A percentile compares a stretch with the other conserved stretches of the same genome.
phyloP scores from a whole-genome alignment of 2,329 filamentous ascomycete species.

The Cordyceps farinosa region DNA sequence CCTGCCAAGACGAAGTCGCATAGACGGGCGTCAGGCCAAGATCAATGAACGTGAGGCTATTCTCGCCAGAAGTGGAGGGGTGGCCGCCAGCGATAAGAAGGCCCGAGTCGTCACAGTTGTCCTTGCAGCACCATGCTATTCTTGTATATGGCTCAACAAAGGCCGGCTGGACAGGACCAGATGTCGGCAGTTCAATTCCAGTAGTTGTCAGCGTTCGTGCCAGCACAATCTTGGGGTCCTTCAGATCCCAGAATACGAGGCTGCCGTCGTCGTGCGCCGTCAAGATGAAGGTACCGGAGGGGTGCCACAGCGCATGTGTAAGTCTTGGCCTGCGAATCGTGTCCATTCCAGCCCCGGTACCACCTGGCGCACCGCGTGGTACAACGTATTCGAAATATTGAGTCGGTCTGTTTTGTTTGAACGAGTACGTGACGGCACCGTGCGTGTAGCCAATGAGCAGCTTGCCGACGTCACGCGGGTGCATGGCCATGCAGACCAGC shows the following conservation, averaged over 20 bases:
- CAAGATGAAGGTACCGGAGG: slow-evolving; percentile 83
- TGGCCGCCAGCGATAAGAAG: slow-evolving; percentile 82
- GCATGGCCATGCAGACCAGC: slow-evolving; percentile 76
- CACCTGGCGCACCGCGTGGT: slow-evolving; percentile 77
- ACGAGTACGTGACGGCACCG: slow-evolving; percentile 86
- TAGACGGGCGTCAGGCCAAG: slow-evolving; percentile 86
- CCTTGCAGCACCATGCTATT: slow-evolving; percentile 90
- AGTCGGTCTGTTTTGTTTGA: slow-evolving; percentile 80
- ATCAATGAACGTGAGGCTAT: slow-evolving; percentile 84
- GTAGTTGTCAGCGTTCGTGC: slow-evolving; percentile 75
- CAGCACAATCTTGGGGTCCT: slow-evolving; percentile 79
- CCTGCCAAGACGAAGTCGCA: slow-evolving; percentile 85
- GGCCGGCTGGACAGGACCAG: slow-evolving; percentile 48
- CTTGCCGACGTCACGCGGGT: slow-evolving; percentile 88
- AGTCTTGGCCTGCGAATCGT: slow-evolving; percentile 67
- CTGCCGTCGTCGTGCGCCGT: slow-evolving; percentile 89
- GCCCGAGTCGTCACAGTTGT: slow-evolving; percentile 89
- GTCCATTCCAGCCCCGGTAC: slow-evolving; percentile 63
- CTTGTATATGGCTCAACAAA: slow-evolving; percentile 72
- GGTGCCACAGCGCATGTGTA: slow-evolving; percentile 88
- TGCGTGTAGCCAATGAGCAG: slow-evolving; percentile 86
- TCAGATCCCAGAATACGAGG: slow-evolving; percentile 90
- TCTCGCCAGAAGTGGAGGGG: slow-evolving; percentile 60
- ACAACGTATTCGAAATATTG: slow-evolving; percentile 82
- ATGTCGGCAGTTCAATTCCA: slow-evolving; percentile 65